phyloP scores from a whole-genome alignment of 352 stramenopile genomes.

The Aphanomyces cochlioides region DNA sequence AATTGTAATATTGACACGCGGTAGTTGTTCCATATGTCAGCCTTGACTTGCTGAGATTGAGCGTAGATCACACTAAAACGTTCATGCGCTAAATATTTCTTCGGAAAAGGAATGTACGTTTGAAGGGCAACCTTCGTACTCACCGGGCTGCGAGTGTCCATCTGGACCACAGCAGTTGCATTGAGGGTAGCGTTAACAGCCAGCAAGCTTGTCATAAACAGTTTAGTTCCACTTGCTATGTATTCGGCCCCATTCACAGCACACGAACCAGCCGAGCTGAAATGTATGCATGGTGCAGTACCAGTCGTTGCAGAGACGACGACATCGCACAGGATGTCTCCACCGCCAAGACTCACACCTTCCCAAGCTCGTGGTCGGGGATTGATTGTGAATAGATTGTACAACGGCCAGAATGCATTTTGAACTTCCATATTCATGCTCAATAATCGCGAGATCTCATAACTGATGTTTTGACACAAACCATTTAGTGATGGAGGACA shows the following conservation, averaged over 20 bases:
- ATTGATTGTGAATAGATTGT: background rate
- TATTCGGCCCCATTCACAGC: background rate
- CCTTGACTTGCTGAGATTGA: background rate
- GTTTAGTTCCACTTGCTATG: background rate
- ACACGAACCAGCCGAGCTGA: background rate
- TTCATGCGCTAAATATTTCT: background rate
- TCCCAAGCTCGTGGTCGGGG: background rate
- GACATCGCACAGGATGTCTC: constrained; percentile 12
- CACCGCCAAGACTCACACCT: background rate
- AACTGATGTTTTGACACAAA: constrained; percentile 7
- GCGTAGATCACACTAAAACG: too few relatives aligned
- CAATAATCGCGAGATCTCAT: background rate
- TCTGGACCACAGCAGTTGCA: background rate
- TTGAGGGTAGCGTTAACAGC: background rate
- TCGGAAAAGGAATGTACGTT: background rate
- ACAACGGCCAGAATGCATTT: background rate
- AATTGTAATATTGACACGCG: constrained; percentile 8
- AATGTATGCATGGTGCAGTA: background rate
- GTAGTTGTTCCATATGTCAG: background rate
- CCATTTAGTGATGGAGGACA: background rate
- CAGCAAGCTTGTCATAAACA: background rate
- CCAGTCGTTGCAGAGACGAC: background rate
- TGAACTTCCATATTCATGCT: background rate
- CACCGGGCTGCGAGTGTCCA: background rate
- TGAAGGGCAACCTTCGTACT: background rate